Conservation (phyloP, 2,329 filamentous ascomycete species). For the Neonectria coccinea region DNA sequence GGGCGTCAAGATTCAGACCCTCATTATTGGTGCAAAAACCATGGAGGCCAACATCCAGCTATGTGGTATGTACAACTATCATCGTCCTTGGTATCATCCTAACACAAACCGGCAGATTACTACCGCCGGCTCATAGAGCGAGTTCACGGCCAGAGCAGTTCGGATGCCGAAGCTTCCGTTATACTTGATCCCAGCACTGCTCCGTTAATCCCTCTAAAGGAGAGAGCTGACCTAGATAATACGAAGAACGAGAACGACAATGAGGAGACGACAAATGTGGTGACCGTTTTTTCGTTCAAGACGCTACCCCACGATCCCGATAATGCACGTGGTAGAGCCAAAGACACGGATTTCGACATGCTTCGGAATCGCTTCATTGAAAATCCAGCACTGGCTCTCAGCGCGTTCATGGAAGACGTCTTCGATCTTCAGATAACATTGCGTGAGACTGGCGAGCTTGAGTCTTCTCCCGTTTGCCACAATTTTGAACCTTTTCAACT, state of each 20-base stretch:
- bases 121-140: background rate
- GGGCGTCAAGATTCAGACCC: too few relatives aligned
- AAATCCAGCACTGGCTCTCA: background rate
- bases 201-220: too few relatives aligned
- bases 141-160: too few relatives aligned
- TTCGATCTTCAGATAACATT: background rate
- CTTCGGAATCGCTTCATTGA: background rate
- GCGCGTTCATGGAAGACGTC: background rate
- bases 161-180: background rate
- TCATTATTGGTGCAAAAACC: background rate
- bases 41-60: background rate
- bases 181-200: background rate
- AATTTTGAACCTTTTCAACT: background rate
- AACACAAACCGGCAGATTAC: background rate
- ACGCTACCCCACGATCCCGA: background rate
- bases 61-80: background rate
- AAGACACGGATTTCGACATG: background rate
- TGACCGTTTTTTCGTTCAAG: background rate
- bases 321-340: background rate
- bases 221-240: background rate
- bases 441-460: background rate
- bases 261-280: background rate
- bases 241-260: background rate
- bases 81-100: background rate
- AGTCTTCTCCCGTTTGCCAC: background rate